Conservation (phyloP, 2,329 filamentous ascomycete genomes). For the Aspergillus uvarum region DNA sequence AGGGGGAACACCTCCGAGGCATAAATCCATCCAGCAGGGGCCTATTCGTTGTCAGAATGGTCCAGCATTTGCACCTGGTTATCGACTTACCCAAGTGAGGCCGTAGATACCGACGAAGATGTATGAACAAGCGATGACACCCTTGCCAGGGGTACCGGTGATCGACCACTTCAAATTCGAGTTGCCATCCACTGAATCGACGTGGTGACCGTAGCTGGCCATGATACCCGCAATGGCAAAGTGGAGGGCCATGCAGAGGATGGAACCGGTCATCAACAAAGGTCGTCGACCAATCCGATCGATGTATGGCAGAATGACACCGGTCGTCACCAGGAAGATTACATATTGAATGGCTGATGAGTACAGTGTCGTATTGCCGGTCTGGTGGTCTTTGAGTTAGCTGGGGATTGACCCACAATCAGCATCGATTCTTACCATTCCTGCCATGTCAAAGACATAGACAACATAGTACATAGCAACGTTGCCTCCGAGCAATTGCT, state of each 20-base stretch:
- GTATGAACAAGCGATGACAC: conserved; percentile 66
- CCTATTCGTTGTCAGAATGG: conserved; percentile 34
- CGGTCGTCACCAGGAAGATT: conserved; percentile 56
- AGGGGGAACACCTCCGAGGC: conserved; percentile 64
- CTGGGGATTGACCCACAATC: not conserved
- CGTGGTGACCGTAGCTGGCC: conserved; percentile 48
- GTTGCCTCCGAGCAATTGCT: conserved; percentile 58
- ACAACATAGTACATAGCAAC: conserved; percentile 61
- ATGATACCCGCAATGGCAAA: conserved; percentile 57
- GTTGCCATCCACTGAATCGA: conserved; percentile 50
- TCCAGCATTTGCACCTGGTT: too few species aligned
- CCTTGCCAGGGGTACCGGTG: conserved; percentile 52
- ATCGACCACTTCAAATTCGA: conserved; percentile 49
- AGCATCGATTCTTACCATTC: conserved; percentile 38
- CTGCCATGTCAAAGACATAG: conserved; percentile 62
- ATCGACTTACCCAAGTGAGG: conserved; percentile 44
- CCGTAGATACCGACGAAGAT: conserved; percentile 42
- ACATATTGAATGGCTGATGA: conserved; percentile 59
- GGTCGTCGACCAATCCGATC: conserved; percentile 52
- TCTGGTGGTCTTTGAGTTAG: conserved; percentile 24
- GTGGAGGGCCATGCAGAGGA: conserved; percentile 51
- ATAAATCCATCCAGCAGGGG: conserved; percentile 59
- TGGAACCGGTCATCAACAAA: conserved; percentile 49
- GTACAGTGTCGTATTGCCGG: conserved; percentile 46
- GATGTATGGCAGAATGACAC: conserved; percentile 51